Evolutionary conservation across 1,139 yeast species (phyloP).

Genomic region (Wickerhamomyces sp.): DNA sequence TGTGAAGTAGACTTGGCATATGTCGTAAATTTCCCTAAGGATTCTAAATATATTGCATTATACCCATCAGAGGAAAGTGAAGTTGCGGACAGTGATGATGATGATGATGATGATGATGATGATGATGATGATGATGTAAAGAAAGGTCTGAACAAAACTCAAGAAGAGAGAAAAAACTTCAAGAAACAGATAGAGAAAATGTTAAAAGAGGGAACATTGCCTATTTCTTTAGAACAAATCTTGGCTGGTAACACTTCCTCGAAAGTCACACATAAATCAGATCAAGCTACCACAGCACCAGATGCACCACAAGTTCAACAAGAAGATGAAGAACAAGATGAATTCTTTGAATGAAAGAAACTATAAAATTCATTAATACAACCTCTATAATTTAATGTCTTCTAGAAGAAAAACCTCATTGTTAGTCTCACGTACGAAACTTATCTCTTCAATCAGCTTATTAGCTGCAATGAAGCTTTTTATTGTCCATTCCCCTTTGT

Average conservation of each 20-base stretch:
- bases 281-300: conserved; percentile 11
- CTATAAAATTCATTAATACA: not conserved
- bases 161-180: conserved; percentile 43
- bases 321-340: conserved; percentile 37
- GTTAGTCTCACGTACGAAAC: conserved; percentile 55
- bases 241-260: conserved; percentile 40
- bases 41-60: conserved; percentile 75
- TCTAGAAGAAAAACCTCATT: conserved; percentile 57
- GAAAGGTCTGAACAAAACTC: conserved; percentile 34
- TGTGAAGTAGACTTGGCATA: conserved; percentile 74
- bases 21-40: conserved; percentile 71
- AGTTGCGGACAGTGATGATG: conserved; percentile 12
- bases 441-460: conserved; percentile 51
- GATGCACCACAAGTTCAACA: conserved; percentile 14
- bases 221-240: conserved; percentile 56
- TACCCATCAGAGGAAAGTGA: conserved; percentile 46
- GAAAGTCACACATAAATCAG: conserved; percentile 8
- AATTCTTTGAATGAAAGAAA: conserved; percentile 40
- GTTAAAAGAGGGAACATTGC: conserved; percentile 47
- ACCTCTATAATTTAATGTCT: conserved; percentile 13
- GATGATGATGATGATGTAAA: conserved; percentile 17
- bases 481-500: conserved; percentile 59
- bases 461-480: conserved; percentile 57
- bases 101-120: conserved; percentile 16
- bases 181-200: conserved; percentile 49